These are phyloP conservation scores for Metschnikowia gelsemii DNA, from an alignment of 805 yeast species.

Conservation along the genomic window DNA sequence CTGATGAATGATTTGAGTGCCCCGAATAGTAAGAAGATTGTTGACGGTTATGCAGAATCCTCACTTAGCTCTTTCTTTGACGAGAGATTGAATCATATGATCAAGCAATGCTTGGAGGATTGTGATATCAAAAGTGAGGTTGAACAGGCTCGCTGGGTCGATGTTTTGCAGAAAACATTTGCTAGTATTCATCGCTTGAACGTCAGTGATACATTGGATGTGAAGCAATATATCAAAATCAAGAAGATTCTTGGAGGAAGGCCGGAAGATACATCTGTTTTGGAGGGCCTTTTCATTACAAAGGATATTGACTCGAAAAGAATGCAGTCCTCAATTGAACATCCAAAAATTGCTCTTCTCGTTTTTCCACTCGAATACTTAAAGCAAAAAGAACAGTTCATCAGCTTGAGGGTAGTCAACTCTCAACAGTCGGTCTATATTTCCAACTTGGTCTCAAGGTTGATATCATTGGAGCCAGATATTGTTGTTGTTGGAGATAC, in stretches of 20 bases:
- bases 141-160: slow-evolving; percentile 63
- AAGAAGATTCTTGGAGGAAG: slow-evolving; percentile 80
- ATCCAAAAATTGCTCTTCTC: slow-evolving; percentile 77
- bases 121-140: slow-evolving; percentile 44
- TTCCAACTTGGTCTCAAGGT: slow-evolving; percentile 74
- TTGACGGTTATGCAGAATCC: background rate
- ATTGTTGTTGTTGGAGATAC: slow-evolving; percentile 75
- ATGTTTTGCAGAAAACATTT: slow-evolving; percentile 37
- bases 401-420: slow-evolving; percentile 77
- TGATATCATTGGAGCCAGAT: slow-evolving; percentile 73
- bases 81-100: slow-evolving; percentile 49
- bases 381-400: slow-evolving; percentile 71
- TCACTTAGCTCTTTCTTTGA: slow-evolving; percentile 24
- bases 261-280: slow-evolving; percentile 54
- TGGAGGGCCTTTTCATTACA: slow-evolving; percentile 84
- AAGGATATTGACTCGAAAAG: slow-evolving; percentile 74
- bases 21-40: background rate
- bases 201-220: slow-evolving; percentile 74
- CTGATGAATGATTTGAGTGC: background rate
- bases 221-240: slow-evolving; percentile 83
- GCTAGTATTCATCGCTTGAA: slow-evolving; percentile 28
- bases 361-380: slow-evolving; percentile 89
- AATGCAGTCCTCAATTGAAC: slow-evolving; percentile 64
- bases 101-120: slow-evolving; percentile 62
- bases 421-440: slow-evolving; percentile 88